Conservation (phyloP, 2,329 filamentous ascomycete species). For the Penicillium sp. region DNA sequence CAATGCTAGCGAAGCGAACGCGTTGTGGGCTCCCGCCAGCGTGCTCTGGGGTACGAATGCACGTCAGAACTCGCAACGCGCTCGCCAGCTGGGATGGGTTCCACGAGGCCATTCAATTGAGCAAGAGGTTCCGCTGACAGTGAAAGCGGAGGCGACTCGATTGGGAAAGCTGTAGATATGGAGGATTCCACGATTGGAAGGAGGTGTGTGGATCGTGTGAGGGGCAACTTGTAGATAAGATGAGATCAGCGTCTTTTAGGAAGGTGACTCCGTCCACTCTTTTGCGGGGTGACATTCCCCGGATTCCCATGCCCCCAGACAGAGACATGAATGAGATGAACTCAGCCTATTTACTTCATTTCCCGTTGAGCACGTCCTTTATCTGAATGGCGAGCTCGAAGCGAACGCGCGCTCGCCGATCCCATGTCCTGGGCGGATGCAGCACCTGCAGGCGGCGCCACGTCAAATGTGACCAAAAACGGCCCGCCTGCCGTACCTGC, state of each 20-base stretch:
- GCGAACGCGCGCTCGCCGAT: constrained; percentile 21
- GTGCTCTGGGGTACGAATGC: constrained; percentile 35
- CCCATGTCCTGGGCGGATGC: constrained; percentile 36
- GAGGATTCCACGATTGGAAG: constrained; percentile 2
- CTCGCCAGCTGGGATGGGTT: constrained; percentile 25
- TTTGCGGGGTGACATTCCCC: constrained; percentile 1
- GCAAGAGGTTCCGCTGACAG: constrained; percentile 26
- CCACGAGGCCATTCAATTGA: constrained; percentile 20
- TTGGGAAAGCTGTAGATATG: constrained; percentile 8
- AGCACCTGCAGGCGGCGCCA: constrained; percentile 36
- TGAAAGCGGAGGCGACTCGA: constrained; percentile 21
- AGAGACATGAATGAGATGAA: not conserved
- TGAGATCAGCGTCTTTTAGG: constrained; percentile 1
- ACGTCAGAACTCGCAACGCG: constrained; percentile 19
- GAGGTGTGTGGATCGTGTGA: not conserved
- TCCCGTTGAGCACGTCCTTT: not conserved
- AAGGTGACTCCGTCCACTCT: constrained; percentile 13
- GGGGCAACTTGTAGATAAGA: constrained; percentile 4
- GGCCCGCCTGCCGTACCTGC: constrained; percentile 33
- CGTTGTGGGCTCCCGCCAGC: constrained; percentile 21
- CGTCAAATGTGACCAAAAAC: constrained; percentile 38
- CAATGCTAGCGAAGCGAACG: constrained; percentile 23
- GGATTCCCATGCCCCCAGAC: constrained; percentile 1
- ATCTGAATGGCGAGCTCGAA: constrained; percentile 13
- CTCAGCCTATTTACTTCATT: not conserved